Evolutionary conservation across 1,139 yeast genomes (phyloP), one percentile per base, ranked within the genome.

Genomic region (Komagataea norvegica): DNA sequence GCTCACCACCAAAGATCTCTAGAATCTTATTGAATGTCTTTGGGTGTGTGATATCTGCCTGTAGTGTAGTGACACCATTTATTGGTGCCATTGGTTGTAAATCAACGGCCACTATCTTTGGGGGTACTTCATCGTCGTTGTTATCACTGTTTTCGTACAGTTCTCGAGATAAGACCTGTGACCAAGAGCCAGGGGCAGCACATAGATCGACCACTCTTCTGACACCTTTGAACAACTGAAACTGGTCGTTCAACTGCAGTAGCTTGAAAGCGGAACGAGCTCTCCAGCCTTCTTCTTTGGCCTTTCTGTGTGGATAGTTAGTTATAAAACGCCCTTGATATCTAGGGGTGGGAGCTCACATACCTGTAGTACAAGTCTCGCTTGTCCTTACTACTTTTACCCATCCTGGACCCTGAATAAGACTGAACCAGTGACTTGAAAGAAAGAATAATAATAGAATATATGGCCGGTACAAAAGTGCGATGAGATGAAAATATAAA

Each of bases 171-270:
- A 91, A 70, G 1, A 91, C 98, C 57, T 91, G 98, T 2, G 95
- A 85, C 98, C 98, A 91, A 5, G 96, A 87, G 2, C 98, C 98
- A 1, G 98, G 98, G 5, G 98, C 98, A 15, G 98, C 98, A 70
- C 98, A 91, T 29, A 91, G 69, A 62, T 91, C 98, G 8, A 91
- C 98, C 6, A 91, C 98, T 49, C 96, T 67, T 31, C 70, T 69
- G 26, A 87, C 76, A 25, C 77, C 84, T 37, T 78, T 70, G 52
- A 91, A 83, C 10, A 91, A 70, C 47, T 82, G 80, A 58, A 91
- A 91, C 59, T 89, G 89, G 41, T 89, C 95, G 55, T 91, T 83
- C 31, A 91, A 65, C 58, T 91, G 98, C 8, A 91, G 69, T 14
- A 91, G 72, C 57, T 91, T 91, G 66, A 86, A 91, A 0, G 98